Evolutionary conservation across 805 yeast genomes (phyloP), one percentile per base, ranked within the genome.

Genomic region (Candida verbasci): DNA sequence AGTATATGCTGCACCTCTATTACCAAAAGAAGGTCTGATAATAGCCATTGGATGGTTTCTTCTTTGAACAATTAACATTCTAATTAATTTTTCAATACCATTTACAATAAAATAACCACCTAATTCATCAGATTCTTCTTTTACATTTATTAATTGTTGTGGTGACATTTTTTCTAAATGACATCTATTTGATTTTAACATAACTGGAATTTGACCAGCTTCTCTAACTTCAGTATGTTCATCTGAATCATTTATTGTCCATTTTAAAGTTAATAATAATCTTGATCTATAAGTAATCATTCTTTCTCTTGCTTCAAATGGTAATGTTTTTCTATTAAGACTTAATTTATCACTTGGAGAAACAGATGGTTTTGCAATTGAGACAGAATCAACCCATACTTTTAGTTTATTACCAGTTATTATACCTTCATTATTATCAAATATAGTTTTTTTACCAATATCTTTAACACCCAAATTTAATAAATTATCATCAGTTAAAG

Each of bases 21-120:
- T 88, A 34, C 82, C 82, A 55, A 91, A 93, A 9, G 95, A 85
- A 23, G 96, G 94, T 68, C 98, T 86, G 41, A 88, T 82, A 52
- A 93, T 79, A 9, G 97, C 97, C 96, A 93, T 87, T 17, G 97
- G 95, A 57, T 89, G 97, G 60, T 93, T 93, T 63, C 98, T 78
- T 61, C 97, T 82, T 66, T 91, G 98, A 14, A 93, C 97, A 69
- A 93, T 87, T 60, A 93, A 78, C 97, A 93, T 87, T 67, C 98
- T 86, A 52, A 93, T 79, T 52, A 93, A 72, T 64, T 93, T 93
- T 63, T 93, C 98, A 49, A 91, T 89, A 71, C 98, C 98, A 58
- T 91, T 91, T 43, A 91, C 89, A 48, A 88, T 77, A 61, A 93
- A 93, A 61, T 93, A 93, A 26, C 98, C 98, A 45, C 98, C 98